Base-by-base conservation (phyloP, 1,284 basidiomycete genomes). In the Ganoderma multipileum region DNA sequence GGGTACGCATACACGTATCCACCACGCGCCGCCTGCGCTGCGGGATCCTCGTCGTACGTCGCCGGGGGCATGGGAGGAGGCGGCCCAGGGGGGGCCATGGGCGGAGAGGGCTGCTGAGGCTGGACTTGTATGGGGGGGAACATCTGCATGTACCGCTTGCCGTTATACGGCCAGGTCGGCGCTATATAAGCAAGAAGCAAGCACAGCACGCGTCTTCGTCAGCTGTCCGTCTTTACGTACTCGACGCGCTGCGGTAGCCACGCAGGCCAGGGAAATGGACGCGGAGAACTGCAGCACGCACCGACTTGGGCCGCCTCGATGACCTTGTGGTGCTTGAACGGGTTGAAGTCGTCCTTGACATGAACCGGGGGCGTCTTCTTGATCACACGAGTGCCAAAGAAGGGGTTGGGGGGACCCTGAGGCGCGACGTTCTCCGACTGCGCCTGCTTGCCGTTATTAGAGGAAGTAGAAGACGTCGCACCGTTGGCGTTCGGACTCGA, bases 311-410 rank as follows among this genome's bases (percentile, higher is more conserved):
- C 81, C 14, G 95, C 89, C 68, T 94, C 92, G 8, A 86, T 87
- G 65, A 95, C 90, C 80, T 95, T 95, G 78, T 87, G 88, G 76
- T 91, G 88, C 82, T 96, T 95, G 86, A 95, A 97, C 33, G 96
- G 95, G 81, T 96, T 97, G 79, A 98, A 98, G 76, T 98, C 96
- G 75, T 97, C 94, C 81, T 96, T 94, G 75, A 96, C 86, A 77
- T 95, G 92, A 55, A 95, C 89, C 26, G 87, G 83, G 7, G 83
- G 80, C 55, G 83, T 84, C 81, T 93, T 92, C 85, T 95, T 95
- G 79, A 92, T 88, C 30, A 85, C 80, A 47, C 91, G 90, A 52
- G 89, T 85, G 62, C 94, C 94, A 79, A 97, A 98, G 91, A 98
- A 98, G 14, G 93, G 91, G 77, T 97, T 95, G 20, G 88, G 85